phyloP scores from a whole-genome alignment of 228 moss, liverwort and hornwort genomes.

The Sphagnum magellanicum region DNA sequence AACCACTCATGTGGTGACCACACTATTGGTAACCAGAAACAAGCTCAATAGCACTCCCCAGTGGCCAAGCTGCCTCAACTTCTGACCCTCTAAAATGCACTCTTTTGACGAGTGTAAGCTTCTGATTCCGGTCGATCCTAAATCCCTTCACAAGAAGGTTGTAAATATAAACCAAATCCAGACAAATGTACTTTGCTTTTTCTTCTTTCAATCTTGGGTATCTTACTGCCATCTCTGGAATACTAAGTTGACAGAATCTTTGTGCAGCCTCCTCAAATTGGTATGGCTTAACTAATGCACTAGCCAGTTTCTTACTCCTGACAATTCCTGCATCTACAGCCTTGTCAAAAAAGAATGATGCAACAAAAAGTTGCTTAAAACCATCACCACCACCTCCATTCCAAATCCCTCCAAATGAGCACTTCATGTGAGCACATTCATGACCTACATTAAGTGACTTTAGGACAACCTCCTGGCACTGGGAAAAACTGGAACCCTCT shows the following conservation, averaged over 20 bases:
- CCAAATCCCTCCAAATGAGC: slow-evolving; percentile 94
- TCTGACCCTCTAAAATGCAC: slow-evolving; percentile 54
- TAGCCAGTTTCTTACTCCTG: slow-evolving; percentile 33
- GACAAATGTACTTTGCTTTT: slow-evolving; percentile 61
- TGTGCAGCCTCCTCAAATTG: slow-evolving; percentile 57
- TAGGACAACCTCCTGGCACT: slow-evolving; percentile 46
- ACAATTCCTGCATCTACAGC: slow-evolving; percentile 79
- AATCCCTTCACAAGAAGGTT: slow-evolving; percentile 70
- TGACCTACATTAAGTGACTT: slow-evolving; percentile 57
- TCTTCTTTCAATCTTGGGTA: slow-evolving; percentile 43
- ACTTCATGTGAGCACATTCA: slow-evolving; percentile 62
- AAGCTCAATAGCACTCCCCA: slow-evolving; percentile 88
- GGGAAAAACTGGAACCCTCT: slow-evolving; percentile 42
- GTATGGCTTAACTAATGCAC: slow-evolving; percentile 51
- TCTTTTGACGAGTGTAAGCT: slow-evolving; percentile 79
- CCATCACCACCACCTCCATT: slow-evolving; percentile 86
- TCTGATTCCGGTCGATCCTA: slow-evolving; percentile 44
- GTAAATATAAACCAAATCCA: slow-evolving; percentile 72
- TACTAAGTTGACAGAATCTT: slow-evolving; percentile 48
- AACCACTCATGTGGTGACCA: too few species aligned
- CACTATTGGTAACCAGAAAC: slow-evolving; percentile 59
- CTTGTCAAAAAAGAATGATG: slow-evolving; percentile 91
- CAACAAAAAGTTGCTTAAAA: slow-evolving; percentile 71
- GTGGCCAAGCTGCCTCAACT: slow-evolving; percentile 92
- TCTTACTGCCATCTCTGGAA: slow-evolving; percentile 32